phyloP scores from a whole-genome alignment of 352 stramenopile species.

The Aphanomyces astaci region DNA sequence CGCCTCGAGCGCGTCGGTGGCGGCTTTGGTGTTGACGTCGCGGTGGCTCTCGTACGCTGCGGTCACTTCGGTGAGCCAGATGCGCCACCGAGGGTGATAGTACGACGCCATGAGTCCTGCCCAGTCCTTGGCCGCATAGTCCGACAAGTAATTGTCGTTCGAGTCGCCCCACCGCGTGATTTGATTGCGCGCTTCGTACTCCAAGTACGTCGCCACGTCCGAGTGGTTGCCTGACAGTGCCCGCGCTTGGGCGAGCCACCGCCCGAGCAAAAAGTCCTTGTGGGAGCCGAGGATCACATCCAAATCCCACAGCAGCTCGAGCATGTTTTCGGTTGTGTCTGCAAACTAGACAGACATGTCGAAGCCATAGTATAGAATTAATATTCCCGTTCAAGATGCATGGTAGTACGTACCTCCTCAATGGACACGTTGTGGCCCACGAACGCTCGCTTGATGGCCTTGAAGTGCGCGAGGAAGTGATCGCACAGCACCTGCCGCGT shows the following conservation, averaged over 20 bases:
- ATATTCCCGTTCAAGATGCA: no score
- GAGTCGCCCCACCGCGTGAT: constrained; percentile 73
- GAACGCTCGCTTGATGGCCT: constrained; percentile 47
- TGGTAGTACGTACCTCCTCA: constrained; percentile 33
- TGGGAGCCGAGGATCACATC: constrained; percentile 60
- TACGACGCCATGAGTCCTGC: constrained; percentile 54
- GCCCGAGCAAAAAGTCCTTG: constrained; percentile 57
- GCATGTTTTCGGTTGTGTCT: constrained; percentile 28
- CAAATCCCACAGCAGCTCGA: constrained; percentile 45
- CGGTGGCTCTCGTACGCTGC: constrained; percentile 49
- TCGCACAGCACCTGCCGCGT: constrained; percentile 66
- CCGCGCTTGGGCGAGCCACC: constrained; percentile 53
- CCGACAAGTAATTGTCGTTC: constrained; percentile 59
- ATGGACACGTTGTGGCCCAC: constrained; percentile 29
- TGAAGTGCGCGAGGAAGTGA: constrained; percentile 47
- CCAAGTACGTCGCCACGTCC: constrained; percentile 40
- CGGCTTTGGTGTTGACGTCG: constrained; percentile 39
- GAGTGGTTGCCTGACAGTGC: constrained; percentile 29
- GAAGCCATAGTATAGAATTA: no score
- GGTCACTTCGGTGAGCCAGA: constrained; percentile 62
- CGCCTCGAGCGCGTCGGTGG: constrained; percentile 39
- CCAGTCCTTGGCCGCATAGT: constrained; percentile 77
- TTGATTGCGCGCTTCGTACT: constrained; percentile 74
- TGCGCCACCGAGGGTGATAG: constrained; percentile 60
- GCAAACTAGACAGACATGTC: neutral